These are phyloP conservation scores for Bipolaris victoriae DNA, from an alignment of 2,329 filamentous ascomycete genomes.

Conservation along the genomic window DNA sequence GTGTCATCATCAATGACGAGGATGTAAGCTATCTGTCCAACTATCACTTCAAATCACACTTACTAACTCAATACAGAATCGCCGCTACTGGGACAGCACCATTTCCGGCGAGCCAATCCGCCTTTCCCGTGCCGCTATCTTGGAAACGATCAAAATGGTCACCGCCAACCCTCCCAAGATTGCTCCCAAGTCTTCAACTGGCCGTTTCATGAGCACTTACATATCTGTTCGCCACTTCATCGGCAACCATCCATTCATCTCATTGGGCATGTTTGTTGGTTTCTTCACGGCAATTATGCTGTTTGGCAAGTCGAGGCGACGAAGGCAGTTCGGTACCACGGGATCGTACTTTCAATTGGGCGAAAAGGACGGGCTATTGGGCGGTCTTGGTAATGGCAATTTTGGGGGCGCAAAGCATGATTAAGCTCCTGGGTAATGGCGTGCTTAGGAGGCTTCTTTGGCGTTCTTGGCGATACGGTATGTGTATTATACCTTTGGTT, in stretches of 20 bases:
- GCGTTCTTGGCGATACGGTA: background rate
- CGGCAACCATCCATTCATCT: constrained; percentile 54
- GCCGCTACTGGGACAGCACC: constrained; percentile 92
- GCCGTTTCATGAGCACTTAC: constrained; percentile 73
- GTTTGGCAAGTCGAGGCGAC: constrained; percentile 40
- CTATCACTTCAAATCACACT: background rate
- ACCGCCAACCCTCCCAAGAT: constrained; percentile 73
- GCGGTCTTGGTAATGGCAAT: constrained; percentile 56
- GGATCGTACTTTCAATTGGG: constrained; percentile 69
- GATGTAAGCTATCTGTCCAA: constrained; percentile 68
- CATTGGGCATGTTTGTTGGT: constrained; percentile 62
- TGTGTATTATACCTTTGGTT: constrained; percentile 19
- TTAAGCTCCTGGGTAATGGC: constrained; percentile 14
- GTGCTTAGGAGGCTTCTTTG: background rate
- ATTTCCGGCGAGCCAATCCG: constrained; percentile 89
- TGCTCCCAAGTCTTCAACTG: constrained; percentile 77
- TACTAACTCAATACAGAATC: constrained; percentile 64
- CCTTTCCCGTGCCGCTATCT: constrained; percentile 85
- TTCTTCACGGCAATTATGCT: constrained; percentile 59
- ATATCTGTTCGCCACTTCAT: constrained; percentile 51
- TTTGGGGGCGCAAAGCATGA: constrained; percentile 46
- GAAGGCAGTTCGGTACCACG: constrained; percentile 57
- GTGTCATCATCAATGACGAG: constrained; percentile 96
- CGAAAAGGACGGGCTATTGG: constrained; percentile 71
- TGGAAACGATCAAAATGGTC: constrained; percentile 81